phyloP scores from a whole-genome alignment of 441 rosid genomes.

The Pelargonium exstipulatum region DNA sequence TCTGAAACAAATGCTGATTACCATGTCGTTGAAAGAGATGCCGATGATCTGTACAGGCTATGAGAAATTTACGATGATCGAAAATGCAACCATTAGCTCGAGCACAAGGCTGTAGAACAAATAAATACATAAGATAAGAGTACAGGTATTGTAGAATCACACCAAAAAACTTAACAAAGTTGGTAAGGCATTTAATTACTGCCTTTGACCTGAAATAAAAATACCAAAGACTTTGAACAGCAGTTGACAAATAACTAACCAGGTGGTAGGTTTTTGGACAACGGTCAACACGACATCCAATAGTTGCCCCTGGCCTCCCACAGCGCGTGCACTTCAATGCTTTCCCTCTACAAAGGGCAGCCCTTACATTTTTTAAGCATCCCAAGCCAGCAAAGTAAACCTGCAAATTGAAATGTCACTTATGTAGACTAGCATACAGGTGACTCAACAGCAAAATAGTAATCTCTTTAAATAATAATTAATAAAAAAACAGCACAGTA shows the following conservation, averaged over 20 bases:
- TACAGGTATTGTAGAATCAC: background rate
- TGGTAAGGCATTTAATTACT: slow-evolving; percentile 5
- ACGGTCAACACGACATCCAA: slow-evolving; percentile 97
- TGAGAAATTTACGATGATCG: slow-evolving; percentile 97
- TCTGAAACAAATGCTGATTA: slow-evolving; percentile 39
- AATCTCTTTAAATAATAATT: background rate
- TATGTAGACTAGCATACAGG: slow-evolving; percentile 19
- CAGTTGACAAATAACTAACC: slow-evolving; percentile 46
- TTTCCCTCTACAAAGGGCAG: slow-evolving; percentile 91
- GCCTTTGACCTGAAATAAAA: slow-evolving; percentile 1
- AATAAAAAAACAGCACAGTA: slow-evolving; percentile 10
- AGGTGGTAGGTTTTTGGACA: slow-evolving; percentile 97
- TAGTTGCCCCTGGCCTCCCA: slow-evolving; percentile 98
- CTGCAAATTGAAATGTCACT: slow-evolving; percentile 38
- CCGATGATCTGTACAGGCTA: slow-evolving; percentile 93
- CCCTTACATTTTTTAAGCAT: slow-evolving; percentile 84
- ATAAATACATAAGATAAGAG: slow-evolving; percentile 23
- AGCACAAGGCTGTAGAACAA: slow-evolving; percentile 84
- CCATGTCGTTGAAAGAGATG: slow-evolving; percentile 84
- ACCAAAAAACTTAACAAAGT: background rate
- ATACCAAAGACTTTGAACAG: slow-evolving; percentile 8
- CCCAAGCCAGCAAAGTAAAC: slow-evolving; percentile 99
- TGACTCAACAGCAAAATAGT: background rate
- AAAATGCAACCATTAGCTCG: slow-evolving; percentile 90
- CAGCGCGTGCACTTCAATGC: slow-evolving; percentile 92